Base-by-base conservation (phyloP, 2,329 filamentous ascomycete species). In the Colletotrichum cordylinicola region DNA sequence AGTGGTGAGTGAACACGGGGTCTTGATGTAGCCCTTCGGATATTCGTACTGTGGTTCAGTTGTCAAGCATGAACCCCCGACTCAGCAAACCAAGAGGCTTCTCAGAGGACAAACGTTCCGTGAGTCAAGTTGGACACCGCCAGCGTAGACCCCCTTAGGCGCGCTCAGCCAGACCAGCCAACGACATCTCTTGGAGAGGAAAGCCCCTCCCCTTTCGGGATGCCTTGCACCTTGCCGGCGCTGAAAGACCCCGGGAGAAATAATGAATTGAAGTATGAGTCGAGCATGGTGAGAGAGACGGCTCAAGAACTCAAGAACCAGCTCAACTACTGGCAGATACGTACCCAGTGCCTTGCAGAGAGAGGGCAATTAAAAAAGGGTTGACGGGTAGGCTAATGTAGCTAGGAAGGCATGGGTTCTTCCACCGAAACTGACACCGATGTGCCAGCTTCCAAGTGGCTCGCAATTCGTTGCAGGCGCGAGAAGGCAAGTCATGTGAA, bases 321-420 rank as follows among this genome's bases (percentile, higher is more conserved):
- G 60, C 60, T 37, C 31, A 27, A 31, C 15, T 21, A 29, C 33
- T 64, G 33, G 27, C 35, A 35, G 29, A 27, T 39, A 55, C 67
- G 52, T 72, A 72, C 61, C 52, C 31, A 48, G 60, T 77, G 60
- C 75, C 52, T 76, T 76, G 65, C 73, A 77, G 64, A 37, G n/a
- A 15, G 39, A 70, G 48, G 21, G 16, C 7, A n/a, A 18, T 60
- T 16, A 48, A 27, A 58, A 70, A 48, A 61, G 60, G 56, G 65
- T 76, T 65, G 76, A 71, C 74, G 70, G 76, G 74, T 67, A 74
- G 39, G 76, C 76, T 76, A 77, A 76, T 70, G 74, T 77, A 35
- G 58, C 75, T 69, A 70, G 70, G 27, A 70, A 52, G 69, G 68
- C 35, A 61, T 75, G 65, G 67, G 35, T 37, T 69, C 56, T 72